Evolutionary conservation across 306 rosid genomes (phyloP).

Genomic region (Astragalus glycyphyllos): DNA sequence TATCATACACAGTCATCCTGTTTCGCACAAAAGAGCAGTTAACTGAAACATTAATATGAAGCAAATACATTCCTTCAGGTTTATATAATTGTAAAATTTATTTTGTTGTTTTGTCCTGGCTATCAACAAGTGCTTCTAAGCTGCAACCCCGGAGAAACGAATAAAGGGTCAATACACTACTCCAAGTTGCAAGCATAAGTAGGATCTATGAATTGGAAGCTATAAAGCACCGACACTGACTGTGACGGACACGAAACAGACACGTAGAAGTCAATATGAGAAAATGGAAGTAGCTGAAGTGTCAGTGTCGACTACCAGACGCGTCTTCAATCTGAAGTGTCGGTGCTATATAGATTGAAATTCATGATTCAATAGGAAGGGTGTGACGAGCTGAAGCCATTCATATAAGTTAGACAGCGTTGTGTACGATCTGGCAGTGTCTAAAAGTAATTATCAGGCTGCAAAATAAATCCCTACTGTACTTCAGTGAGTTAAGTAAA

Average conservation of each 20-base stretch:
- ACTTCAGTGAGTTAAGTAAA: conserved; percentile 14
- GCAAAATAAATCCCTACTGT: conserved; percentile 27
- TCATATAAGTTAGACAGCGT: conserved; percentile 3
- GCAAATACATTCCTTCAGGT: background rate
- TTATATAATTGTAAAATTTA: background rate
- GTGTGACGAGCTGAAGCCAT: conserved; percentile 14
- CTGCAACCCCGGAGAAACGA: conserved; percentile 10
- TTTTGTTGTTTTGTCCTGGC: conserved; percentile 24
- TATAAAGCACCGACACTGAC: too few relatives aligned
- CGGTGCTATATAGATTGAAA: background rate
- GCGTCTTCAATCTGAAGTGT: too few relatives aligned
- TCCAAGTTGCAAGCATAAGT: conserved; percentile 27
- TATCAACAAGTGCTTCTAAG: conserved; percentile 23
- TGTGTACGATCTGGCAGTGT: conserved; percentile 11
- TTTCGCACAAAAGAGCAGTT: conserved; percentile 29
- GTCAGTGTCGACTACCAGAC: too few relatives aligned
- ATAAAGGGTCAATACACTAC: conserved; percentile 4
- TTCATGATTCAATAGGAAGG: conserved; percentile 8
- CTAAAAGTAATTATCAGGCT: conserved; percentile 9
- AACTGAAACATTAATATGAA: background rate
- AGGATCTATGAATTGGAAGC: conserved; percentile 4
- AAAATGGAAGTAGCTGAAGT: too few relatives aligned
- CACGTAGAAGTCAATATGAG: too few relatives aligned
- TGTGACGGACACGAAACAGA: too few relatives aligned
- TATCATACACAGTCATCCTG: background rate